Evolutionary conservation across 106 monocot genomes (phyloP).

Genomic region (Posidonia australis): DNA sequence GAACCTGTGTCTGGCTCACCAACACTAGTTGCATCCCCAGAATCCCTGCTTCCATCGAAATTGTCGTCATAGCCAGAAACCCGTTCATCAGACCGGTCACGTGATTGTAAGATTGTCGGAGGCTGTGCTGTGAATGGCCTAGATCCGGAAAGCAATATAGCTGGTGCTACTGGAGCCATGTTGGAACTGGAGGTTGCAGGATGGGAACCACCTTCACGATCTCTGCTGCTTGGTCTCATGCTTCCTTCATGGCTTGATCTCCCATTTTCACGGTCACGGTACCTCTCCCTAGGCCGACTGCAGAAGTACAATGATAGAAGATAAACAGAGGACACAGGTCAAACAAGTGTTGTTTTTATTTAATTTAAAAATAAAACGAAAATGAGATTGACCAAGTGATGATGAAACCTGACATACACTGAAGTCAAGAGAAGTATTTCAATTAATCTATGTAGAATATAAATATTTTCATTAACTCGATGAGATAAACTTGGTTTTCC

Average conservation of each 20-base stretch:
- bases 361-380: background rate
- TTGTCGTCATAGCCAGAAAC: conserved; percentile 39
- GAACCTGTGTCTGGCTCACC: conserved; percentile 64
- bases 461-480: too few relatives aligned
- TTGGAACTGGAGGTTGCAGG: background rate
- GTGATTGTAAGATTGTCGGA: conserved; percentile 71
- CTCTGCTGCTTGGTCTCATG: conserved; percentile 51
- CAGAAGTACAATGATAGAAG: background rate
- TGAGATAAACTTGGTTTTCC: too few relatives aligned
- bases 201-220: conserved; percentile 16
- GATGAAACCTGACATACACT: background rate
- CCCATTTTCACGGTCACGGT: conserved; percentile 64
- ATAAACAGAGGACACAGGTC: background rate
- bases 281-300: conserved; percentile 67
- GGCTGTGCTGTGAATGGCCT: conserved; percentile 53
- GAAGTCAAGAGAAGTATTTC: too few relatives aligned
- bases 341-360: background rate
- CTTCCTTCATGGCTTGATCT: conserved; percentile 40
- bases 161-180: conserved; percentile 15
- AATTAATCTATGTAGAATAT: too few relatives aligned
- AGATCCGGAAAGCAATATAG: conserved; percentile 41
- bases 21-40: conserved; percentile 60
- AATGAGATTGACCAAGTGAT: background rate
- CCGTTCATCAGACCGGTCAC: conserved; percentile 45
- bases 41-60: conserved; percentile 64